Evolutionary conservation across 345 rosid species (phyloP).

Genomic region (Turritis glabra): DNA sequence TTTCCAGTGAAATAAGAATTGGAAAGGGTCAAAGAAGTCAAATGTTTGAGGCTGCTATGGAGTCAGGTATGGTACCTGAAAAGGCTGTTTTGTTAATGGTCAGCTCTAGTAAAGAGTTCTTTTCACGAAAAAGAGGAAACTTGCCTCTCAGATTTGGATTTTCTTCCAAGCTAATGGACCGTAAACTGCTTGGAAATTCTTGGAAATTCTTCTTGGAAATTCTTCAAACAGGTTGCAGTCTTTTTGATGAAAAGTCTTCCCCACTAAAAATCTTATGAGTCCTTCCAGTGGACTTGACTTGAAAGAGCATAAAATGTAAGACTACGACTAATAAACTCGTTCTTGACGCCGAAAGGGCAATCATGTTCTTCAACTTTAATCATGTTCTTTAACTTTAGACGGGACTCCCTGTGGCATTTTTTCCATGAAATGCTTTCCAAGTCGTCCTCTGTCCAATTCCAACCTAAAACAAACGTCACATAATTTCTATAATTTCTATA

Average conservation of each 20-base stretch:
- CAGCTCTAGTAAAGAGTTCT: background rate
- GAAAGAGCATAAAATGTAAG: background rate
- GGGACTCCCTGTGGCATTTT: background rate
- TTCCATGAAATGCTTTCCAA: background rate
- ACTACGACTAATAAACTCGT: background rate
- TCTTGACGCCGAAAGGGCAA: background rate
- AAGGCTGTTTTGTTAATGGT: fast-evolving
- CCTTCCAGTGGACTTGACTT: background rate
- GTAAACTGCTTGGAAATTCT: background rate
- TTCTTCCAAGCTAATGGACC: background rate
- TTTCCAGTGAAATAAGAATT: background rate
- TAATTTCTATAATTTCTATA: background rate
- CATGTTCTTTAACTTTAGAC: background rate
- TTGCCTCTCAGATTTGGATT: slow-evolving; percentile 1
- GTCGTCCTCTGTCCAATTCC: background rate
- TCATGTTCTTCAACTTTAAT: no score
- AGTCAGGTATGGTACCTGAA: background rate
- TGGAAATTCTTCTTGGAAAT: slow-evolving; percentile 1
- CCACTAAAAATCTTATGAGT: background rate
- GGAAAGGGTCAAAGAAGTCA: background rate
- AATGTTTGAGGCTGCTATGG: background rate
- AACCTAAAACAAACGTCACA: background rate
- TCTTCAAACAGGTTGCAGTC: background rate
- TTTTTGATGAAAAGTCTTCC: background rate
- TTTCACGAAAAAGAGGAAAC: background rate